Conservation (phyloP, 345 rosid genomes). For the Murraya koenigii region DNA sequence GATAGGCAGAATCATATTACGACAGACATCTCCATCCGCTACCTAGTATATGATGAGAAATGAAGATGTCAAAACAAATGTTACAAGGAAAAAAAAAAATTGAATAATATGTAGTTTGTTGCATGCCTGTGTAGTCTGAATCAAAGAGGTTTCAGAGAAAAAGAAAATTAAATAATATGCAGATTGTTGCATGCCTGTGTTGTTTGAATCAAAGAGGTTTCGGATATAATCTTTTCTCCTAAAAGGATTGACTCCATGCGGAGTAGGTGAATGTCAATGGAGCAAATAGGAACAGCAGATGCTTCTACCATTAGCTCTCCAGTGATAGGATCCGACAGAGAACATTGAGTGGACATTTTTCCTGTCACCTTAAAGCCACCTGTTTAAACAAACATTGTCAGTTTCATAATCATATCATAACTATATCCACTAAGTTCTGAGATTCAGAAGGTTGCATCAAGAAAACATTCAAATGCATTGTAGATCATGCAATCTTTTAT, state of each 20-base stretch:
- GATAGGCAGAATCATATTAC: slow-evolving; percentile 62
- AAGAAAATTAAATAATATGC: neutral
- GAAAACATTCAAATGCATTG: neutral
- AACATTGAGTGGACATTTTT: slow-evolving; percentile 66
- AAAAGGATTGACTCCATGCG: slow-evolving; percentile 71
- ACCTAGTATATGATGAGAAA: slow-evolving; percentile 41
- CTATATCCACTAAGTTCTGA: slow-evolving; percentile 1
- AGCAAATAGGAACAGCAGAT: slow-evolving; percentile 68
- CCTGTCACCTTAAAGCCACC: slow-evolving; percentile 91
- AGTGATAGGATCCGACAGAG: slow-evolving; percentile 67
- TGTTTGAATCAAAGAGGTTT: slow-evolving; percentile 86
- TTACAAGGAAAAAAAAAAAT: neutral
- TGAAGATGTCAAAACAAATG: neutral
- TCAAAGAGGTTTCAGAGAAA: slow-evolving; percentile 70
- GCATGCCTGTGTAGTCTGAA: slow-evolving; percentile 82
- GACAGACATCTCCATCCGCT: slow-evolving; percentile 92
- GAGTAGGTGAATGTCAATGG: slow-evolving; percentile 74
- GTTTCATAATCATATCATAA: slow-evolving; percentile 8
- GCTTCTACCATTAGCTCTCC: slow-evolving; percentile 82
- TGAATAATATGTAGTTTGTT: slow-evolving; percentile 1
- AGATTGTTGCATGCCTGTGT: slow-evolving; percentile 56
- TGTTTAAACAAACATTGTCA: slow-evolving; percentile 29
- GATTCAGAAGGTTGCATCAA: neutral
- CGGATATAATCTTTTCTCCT: slow-evolving; percentile 78
- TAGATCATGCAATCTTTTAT: neutral